Conservation (phyloP, 495 filamentous ascomycete genomes). For the Aspergillus saccharolyticus region DNA sequence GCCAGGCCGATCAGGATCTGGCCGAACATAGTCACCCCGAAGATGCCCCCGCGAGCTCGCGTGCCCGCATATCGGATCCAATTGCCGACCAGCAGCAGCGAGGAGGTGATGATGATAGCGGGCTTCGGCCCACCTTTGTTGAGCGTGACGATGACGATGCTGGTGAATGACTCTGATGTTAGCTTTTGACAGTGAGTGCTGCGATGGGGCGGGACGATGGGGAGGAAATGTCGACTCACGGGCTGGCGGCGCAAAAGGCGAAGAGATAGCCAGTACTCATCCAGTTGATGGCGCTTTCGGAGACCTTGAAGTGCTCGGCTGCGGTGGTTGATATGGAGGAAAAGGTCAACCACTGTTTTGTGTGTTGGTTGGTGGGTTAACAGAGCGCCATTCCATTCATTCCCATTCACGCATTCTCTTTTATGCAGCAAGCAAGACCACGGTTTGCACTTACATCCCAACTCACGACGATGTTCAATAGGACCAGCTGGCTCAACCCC, state of each 20-base stretch:
- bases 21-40: conserved; percentile 84
- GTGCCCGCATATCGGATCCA: conserved; percentile 91
- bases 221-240: conserved; percentile 48
- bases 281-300: conserved; percentile 84
- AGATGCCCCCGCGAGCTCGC: conserved; percentile 53
- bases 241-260: conserved; percentile 68
- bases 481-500: conserved; percentile 73
- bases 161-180: conserved; percentile 17
- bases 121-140: conserved; percentile 74
- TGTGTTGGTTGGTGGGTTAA: too few species aligned
- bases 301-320: conserved; percentile 68
- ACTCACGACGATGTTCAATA: conserved; percentile 88
- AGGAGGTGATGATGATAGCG: conserved; percentile 67
- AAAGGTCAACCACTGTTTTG: conserved; percentile 89
- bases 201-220: neutral
- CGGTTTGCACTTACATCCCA: conserved; percentile 74
- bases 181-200: neutral
- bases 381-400: conserved; percentile 8
- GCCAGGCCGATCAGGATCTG: conserved; percentile 86
- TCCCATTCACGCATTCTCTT: too few species aligned
- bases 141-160: conserved; percentile 68
- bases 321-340: conserved; percentile 75
- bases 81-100: conserved; percentile 74
- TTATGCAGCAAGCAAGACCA: neutral
- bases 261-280: conserved; percentile 82